Evolutionary conservation across 768 basidiomycete genomes (phyloP), one percentile per base, ranked within the genome.

Genomic region (Macrocybe gigantea): DNA sequence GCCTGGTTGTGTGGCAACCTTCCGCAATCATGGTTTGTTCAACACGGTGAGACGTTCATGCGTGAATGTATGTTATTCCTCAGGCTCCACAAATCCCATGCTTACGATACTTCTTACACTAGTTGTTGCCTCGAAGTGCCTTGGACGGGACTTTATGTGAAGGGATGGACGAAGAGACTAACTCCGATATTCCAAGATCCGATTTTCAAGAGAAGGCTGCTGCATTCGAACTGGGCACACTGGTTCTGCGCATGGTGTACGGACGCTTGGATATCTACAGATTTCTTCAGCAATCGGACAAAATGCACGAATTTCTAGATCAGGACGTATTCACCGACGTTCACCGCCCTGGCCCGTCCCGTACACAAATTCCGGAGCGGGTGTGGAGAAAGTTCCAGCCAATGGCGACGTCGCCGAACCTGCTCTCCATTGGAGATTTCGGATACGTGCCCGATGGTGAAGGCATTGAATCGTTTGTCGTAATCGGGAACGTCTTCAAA

Each of bases 21-120:
- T 43, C 40, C 51, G 49, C 6, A 52, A 54, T 43, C 43, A 52
- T 41, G 49, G 46, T 2, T 5, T 52, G 11, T 14, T 51, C 9
- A 48, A 49, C 22, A 49, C 33, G n/a, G n/a, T 52, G 8, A 48
- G 48, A 15, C 29, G 38, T 12, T 2, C 44, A 2, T 55, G 50
- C 37, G 38, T 55, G 45, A 45, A 49, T 33, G 53, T 55, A 41
- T 39, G 50, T 33, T 14, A 7, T 11, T 41, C 12, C 11, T n/a
- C 41, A 7, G n/a, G 34, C 15, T 36, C n/a, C 22, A 22, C 22
- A 22, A 22, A 22, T 22, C 22, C 22, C 22, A 22, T 22, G 22
- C 22, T 22, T 22, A 22, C 22, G 22, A 22, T 22, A 22, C 22
- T 22, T 22, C 22, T 22, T 22, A 22, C 22, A 2, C 22, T 22